phyloP scores from a whole-genome alignment of 768 basidiomycete species.

The Hypholoma sublateritium region DNA sequence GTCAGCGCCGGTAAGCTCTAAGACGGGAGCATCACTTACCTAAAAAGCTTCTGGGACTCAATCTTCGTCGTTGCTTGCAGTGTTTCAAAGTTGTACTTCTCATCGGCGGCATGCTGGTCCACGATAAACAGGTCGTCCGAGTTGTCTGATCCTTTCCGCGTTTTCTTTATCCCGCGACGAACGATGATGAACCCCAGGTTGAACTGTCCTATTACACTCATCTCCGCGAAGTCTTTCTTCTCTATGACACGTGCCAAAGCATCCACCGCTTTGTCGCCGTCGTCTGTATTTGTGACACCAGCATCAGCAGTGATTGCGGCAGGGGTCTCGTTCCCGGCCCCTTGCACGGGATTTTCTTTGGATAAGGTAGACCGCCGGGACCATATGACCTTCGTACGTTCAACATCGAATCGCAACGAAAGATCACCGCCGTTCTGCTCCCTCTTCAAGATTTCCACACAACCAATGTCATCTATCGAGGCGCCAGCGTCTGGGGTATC shows the following conservation, averaged over 20 bases:
- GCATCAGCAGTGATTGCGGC: constrained; percentile 31
- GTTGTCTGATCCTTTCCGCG: background rate
- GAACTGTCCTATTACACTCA: constrained; percentile 93
- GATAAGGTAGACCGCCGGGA: constrained; percentile 9
- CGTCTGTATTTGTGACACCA: constrained; percentile 39
- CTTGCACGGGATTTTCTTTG: background rate
- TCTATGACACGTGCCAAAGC: constrained; percentile 82
- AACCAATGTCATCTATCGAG: constrained; percentile 11
- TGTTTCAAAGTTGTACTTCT: constrained; percentile 98
- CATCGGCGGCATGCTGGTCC: constrained; percentile 97
- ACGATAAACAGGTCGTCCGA: constrained; percentile 95
- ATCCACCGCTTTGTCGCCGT: constrained; percentile 56
- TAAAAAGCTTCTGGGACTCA: constrained; percentile 80
- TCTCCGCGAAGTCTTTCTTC: constrained; percentile 80
- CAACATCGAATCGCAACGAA: constrained; percentile 26
- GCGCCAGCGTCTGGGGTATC: constrained; percentile 5
- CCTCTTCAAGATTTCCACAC: constrained; percentile 11
- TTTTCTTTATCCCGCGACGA: constrained; percentile 44
- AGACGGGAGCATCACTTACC: constrained; percentile 43
- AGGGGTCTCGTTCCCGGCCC: background rate
- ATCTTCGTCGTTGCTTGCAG: constrained; percentile 90
- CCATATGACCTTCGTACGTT: constrained; percentile 21
- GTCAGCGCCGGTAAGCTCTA: background rate
- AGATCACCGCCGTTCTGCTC: constrained; percentile 21
- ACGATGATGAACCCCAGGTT: constrained; percentile 94